Conservation (phyloP, 345 rosid species). For the Geranium rotundifolium region DNA sequence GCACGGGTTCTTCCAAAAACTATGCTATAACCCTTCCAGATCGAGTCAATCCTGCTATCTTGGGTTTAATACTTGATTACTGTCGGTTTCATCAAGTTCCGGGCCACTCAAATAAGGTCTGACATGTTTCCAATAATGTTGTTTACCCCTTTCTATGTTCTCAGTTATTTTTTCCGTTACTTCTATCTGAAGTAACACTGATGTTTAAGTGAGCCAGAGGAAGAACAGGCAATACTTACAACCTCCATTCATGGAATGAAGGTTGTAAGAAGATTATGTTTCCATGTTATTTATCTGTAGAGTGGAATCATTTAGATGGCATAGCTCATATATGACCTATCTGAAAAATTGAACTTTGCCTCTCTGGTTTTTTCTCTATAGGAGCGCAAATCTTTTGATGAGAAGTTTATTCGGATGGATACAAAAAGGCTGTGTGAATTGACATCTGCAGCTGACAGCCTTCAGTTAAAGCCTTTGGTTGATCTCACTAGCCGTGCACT, state of each 20-base stretch:
- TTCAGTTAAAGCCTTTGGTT: constrained; percentile 78
- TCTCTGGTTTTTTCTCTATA: constrained; percentile 16
- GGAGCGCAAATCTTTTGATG: constrained; percentile 80
- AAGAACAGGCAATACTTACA: too few relatives aligned
- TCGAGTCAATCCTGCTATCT: constrained; percentile 61
- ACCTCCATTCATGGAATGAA: too few relatives aligned
- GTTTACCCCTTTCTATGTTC: background rate
- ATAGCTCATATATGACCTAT: background rate
- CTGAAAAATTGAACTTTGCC: background rate
- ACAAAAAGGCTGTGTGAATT: constrained; percentile 77
- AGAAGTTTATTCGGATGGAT: constrained; percentile 78
- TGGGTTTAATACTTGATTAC: constrained; percentile 75
- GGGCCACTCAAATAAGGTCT: constrained; percentile 73
- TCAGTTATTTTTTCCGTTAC: background rate
- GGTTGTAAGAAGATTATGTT: too few relatives aligned
- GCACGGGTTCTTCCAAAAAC: constrained; percentile 76
- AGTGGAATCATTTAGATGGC: too few relatives aligned
- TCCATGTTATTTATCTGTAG: too few relatives aligned
- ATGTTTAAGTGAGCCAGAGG: too few relatives aligned
- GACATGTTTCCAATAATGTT: too few relatives aligned
- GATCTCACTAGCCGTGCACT: constrained; percentile 88
- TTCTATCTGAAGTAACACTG: too few relatives aligned
- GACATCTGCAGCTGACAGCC: constrained; percentile 91
- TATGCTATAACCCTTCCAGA: constrained; percentile 76
- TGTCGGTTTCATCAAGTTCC: constrained; percentile 79